phyloP scores from a whole-genome alignment of 352 stramenopile species.

The Phytopythium ostracodes region DNA sequence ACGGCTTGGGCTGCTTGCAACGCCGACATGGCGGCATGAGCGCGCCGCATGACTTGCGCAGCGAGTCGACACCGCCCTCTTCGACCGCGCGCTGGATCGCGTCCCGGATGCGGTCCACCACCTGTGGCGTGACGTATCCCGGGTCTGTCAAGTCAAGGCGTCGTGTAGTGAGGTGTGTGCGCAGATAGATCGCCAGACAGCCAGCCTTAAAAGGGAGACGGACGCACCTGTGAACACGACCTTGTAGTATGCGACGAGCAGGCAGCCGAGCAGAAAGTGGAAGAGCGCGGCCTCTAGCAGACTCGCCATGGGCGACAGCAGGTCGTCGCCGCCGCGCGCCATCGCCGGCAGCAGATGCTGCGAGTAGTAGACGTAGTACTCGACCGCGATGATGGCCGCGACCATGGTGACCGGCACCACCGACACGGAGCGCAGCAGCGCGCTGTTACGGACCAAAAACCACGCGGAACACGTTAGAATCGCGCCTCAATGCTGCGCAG shows the following conservation, averaged over 20 bases:
- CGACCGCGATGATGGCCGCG: slow-evolving; percentile 44
- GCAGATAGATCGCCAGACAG: background rate
- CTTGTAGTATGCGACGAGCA: slow-evolving; percentile 61
- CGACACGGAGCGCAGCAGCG: slow-evolving; percentile 57
- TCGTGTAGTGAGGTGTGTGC: background rate
- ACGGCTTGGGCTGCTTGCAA: slow-evolving; percentile 74
- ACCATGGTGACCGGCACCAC: slow-evolving; percentile 63
- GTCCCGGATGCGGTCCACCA: slow-evolving; percentile 59
- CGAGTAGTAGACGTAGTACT: slow-evolving; percentile 67
- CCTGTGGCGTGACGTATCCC: slow-evolving; percentile 64
- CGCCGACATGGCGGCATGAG: slow-evolving; percentile 40
- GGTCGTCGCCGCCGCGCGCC: slow-evolving; percentile 10
- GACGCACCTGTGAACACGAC: slow-evolving; percentile 70
- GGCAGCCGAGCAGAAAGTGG: slow-evolving; percentile 48
- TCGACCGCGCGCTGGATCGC: slow-evolving; percentile 63
- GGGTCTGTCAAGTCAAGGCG: slow-evolving; percentile 51
- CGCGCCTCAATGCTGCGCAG: background rate
- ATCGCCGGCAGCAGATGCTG: slow-evolving; percentile 44
- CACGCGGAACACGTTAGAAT: background rate
- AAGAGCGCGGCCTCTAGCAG: slow-evolving; percentile 43
- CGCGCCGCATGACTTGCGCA: slow-evolving; percentile 2
- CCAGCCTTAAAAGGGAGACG: background rate
- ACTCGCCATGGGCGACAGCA: background rate
- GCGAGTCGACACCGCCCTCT: slow-evolving; percentile 16
- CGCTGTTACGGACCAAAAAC: slow-evolving; percentile 20